Conservation (phyloP, 31 red algal genomes). For the Endocladia muricata region DNA sequence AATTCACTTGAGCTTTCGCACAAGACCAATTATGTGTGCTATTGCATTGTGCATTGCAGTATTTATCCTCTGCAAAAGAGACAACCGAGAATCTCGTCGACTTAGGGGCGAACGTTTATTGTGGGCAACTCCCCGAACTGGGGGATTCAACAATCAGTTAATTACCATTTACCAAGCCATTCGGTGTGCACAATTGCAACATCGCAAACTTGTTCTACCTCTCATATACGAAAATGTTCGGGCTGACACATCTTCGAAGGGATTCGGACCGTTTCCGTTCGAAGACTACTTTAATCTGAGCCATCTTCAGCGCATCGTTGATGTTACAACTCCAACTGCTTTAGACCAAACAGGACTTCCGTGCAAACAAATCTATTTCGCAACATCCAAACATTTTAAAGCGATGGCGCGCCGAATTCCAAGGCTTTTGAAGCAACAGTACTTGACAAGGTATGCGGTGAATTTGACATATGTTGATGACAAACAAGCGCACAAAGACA, state of each 20-base stretch:
- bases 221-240: slow-evolving; percentile 6
- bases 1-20: too few species aligned
- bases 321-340: slow-evolving; percentile 24
- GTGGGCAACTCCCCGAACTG: slow-evolving; percentile 27
- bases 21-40: too few species aligned
- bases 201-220: slow-evolving; percentile 10
- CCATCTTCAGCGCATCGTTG: not conserved
- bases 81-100: too few species aligned
- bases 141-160: slow-evolving; percentile 50
- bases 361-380: slow-evolving; percentile 19
- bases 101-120: too few species aligned
- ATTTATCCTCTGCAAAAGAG: too few species aligned
- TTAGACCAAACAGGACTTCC: slow-evolving; percentile 4
- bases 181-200: slow-evolving; percentile 10
- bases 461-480: slow-evolving; percentile 14
- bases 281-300: slow-evolving; percentile 11
- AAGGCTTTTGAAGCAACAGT: slow-evolving; percentile 16
- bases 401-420: slow-evolving; percentile 20
- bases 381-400: slow-evolving; percentile 15
- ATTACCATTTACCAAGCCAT: slow-evolving; percentile 40
- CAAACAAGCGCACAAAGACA: not conserved
- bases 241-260: slow-evolving; percentile 19
- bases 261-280: slow-evolving; percentile 39
- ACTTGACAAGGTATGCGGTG: not conserved
- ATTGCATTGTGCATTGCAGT: too few species aligned